Conservation (phyloP, 208 protist genomes). For the Porcisia hertigi region DNA sequence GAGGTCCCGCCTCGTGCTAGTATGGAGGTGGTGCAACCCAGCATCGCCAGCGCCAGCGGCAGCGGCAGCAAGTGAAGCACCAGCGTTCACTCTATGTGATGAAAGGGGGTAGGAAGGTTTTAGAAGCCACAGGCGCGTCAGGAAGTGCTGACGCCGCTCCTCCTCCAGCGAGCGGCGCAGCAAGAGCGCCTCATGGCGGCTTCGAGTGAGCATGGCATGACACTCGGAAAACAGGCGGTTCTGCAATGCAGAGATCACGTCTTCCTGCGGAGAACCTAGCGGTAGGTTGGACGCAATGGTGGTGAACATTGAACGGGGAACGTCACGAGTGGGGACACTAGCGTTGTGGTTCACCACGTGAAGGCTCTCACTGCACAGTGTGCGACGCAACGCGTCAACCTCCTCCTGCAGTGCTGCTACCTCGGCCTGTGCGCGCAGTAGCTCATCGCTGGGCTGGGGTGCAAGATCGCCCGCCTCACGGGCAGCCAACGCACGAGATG, state of each 20-base stretch:
- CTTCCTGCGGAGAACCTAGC: constrained; percentile 11
- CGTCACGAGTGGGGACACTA: too few relatives aligned
- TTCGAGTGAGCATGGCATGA: constrained; percentile 31
- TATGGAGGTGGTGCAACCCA: neutral
- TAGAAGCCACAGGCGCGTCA: constrained; percentile 39
- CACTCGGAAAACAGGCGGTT: constrained; percentile 35
- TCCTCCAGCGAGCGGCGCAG: constrained; percentile 39
- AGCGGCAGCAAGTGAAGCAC: neutral
- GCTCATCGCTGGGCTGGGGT: neutral
- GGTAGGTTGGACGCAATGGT: neutral
- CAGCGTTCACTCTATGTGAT: neutral
- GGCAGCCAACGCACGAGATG: neutral
- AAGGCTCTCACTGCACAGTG: neutral
- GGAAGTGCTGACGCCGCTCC: constrained; percentile 35
- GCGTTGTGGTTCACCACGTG: neutral
- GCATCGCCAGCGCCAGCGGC: neutral
- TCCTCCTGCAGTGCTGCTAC: constrained; percentile 25
- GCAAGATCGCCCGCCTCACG: neutral
- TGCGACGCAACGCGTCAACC: constrained; percentile 14
- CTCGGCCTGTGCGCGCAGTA: constrained; percentile 10
- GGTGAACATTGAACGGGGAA: neutral
- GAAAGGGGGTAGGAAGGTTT: constrained; percentile 17
- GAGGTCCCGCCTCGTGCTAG: neutral
- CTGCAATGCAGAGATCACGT: constrained; percentile 20
- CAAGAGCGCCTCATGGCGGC: constrained; percentile 25